Evolutionary conservation across 2,329 filamentous ascomycete genomes (phyloP), one percentile per base, ranked within the genome.

Genomic region (Exophiala spinifera): DNA sequence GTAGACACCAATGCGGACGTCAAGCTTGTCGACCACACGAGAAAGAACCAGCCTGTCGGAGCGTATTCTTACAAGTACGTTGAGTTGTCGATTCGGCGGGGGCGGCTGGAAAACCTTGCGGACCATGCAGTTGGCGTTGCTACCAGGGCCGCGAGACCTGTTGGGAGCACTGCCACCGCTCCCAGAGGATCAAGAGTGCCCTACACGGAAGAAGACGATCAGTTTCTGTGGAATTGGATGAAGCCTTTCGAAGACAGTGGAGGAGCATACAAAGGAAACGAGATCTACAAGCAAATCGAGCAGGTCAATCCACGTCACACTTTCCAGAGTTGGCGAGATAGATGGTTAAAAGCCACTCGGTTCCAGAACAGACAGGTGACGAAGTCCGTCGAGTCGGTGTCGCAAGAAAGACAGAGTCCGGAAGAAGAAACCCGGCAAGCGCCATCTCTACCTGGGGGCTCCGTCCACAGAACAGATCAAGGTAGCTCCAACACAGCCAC

Each of bases 61-160:
- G 77, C 76, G 69, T 74, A 80, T 58, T 84, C 81, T 1, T 86
- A 80, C 64, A 74, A 70, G 53, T 85, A 79, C 65, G 74, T 87
- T 45, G 79, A 83, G 39, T 64, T 71, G 36, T 84, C 80, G 0
- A 68, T 85, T 49, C 66, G 69, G 15, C 68, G 75, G 13, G 76
- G 77, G 7, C 64, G 66, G 34, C 62, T 84, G 4, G 74, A 78
- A 49, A 70, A 79, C 55, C 69, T 77, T 1, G 72, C 78, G 49
- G 59, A 71, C 13, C 73, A 83, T 62, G 67, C 64, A 13, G 76
- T 75, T 43, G 79, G 79, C 6, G 73, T 71, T n/a, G 66, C 66
- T 14, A 67, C 73, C 19, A 17, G 47, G n/a, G 56, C 51, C n/a
- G 37, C 60, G 6, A 75, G 81, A 46, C 73, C 73, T 15, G 69